A percentile compares a stretch with the other conserved stretches of the same genome.
These are phyloP conservation scores for Mortierella hygrophila DNA, from an alignment of 192 early-diverging fungal species.

Conservation along the genomic window DNA sequence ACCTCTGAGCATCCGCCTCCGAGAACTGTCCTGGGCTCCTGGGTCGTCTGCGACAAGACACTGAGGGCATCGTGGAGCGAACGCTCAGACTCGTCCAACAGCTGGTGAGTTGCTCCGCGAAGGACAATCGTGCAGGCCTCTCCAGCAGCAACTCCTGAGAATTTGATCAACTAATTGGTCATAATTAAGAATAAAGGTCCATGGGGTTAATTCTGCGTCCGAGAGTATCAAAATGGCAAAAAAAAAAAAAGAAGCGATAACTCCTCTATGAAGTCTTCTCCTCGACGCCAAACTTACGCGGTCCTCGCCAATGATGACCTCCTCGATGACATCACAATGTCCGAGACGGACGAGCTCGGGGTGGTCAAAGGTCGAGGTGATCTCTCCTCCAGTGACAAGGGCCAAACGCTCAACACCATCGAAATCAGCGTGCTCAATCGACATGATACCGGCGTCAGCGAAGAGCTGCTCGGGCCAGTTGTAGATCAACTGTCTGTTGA, in stretches of 20 bases:
- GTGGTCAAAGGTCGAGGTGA: conserved; percentile 97
- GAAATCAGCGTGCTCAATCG: conserved; percentile 98
- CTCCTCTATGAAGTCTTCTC: neutral
- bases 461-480: conserved; percentile 99
- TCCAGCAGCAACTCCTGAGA: conserved; percentile 92
- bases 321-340: conserved; percentile 94
- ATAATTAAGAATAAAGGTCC: neutral
- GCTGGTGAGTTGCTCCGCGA: conserved; percentile 92
- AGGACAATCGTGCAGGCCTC: conserved; percentile 97
- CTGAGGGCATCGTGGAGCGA: conserved; percentile 96
- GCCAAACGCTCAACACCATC: conserved; percentile 96
- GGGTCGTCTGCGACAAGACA: conserved; percentile 93
- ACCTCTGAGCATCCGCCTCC: conserved; percentile 97
- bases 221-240: neutral
- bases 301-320: conserved; percentile 98
- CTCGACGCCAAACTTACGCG: conserved; percentile 45
- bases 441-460: conserved; percentile 93
- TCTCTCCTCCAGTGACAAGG: conserved; percentile 97
- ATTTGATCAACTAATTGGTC: conserved; percentile 86
- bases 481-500: conserved; percentile 99
- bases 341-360: conserved; percentile 95
- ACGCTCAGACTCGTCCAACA: conserved; percentile 97
- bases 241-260: neutral
- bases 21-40: conserved; percentile 90
- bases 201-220: neutral